These are phyloP conservation scores for Lasiosphaeriaceae sp. DNA, from an alignment of 495 filamentous ascomycete genomes.

Conservation along the genomic window DNA sequence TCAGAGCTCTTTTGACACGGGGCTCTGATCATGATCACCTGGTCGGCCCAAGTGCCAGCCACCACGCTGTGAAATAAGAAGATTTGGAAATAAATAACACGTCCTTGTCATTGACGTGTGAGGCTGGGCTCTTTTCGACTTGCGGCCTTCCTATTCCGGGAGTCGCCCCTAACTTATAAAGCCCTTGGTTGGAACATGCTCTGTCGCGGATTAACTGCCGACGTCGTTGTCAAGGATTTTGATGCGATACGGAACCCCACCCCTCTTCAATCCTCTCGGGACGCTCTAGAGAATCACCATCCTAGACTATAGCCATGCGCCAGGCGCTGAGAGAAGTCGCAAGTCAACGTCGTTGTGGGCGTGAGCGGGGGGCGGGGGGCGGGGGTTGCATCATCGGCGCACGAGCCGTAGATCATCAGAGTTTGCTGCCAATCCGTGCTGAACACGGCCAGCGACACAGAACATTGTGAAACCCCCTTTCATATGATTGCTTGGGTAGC, in stretches of 20 bases:
- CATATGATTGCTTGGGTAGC: background rate
- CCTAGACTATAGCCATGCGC: no score
- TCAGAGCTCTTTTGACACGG: background rate
- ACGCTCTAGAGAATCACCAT: no score
- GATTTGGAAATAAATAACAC: background rate
- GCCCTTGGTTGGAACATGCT: background rate
- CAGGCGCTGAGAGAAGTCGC: background rate
- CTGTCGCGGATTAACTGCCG: conserved; percentile 1
- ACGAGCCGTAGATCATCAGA: conserved; percentile 19
- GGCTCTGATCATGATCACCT: no score
- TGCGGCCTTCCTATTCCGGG: no score
- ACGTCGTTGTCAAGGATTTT: background rate
- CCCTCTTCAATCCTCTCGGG: no score
- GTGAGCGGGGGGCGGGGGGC: no score
- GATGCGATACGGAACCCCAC: no score
- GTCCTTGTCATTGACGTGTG: background rate
- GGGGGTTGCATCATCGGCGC: conserved; percentile 20
- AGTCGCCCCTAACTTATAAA: background rate
- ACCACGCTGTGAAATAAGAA: background rate
- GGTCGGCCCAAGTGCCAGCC: no score
- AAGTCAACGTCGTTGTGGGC: no score
- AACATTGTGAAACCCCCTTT: conserved; percentile 23
- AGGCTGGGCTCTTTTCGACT: background rate
- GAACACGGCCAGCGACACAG: background rate
- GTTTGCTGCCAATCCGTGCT: conserved; percentile 7